These are phyloP conservation scores for Penicillium sp. DNA, from an alignment of 2,329 filamentous ascomycete species.

Conservation along the genomic window DNA sequence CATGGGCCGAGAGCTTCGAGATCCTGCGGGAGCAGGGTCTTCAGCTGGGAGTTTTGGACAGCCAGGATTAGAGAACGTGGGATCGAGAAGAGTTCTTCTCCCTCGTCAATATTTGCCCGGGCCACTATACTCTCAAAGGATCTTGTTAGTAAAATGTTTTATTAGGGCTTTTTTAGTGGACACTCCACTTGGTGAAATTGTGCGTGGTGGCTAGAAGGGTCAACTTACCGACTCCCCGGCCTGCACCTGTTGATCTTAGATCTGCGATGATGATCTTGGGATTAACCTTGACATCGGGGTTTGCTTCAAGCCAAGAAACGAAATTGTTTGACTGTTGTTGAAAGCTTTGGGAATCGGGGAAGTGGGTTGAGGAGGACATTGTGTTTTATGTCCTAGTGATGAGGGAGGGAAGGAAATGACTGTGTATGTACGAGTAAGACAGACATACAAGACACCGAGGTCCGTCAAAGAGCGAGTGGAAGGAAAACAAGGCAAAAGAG, in stretches of 20 bases:
- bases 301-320: conserved; percentile 52
- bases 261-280: conserved; percentile 56
- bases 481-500: conserved; percentile 8
- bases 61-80: conserved; percentile 67
- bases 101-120: conserved; percentile 61
- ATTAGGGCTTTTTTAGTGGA: conserved; percentile 8
- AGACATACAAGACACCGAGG: background rate
- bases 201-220: conserved; percentile 17
- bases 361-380: conserved; percentile 37
- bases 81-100: conserved; percentile 75
- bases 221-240: conserved; percentile 58
- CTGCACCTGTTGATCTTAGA: conserved; percentile 52
- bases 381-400: conserved; percentile 4
- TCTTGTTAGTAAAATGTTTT: conserved; percentile 22
- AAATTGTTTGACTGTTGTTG: conserved; percentile 49
- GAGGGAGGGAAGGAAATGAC: conserved; percentile 12
- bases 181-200: conserved; percentile 11
- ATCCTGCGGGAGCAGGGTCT: conserved; percentile 52
- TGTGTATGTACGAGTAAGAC: background rate
- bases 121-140: conserved; percentile 54
- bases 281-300: conserved; percentile 51
- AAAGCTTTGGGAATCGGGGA: conserved; percentile 37
- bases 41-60: conserved; percentile 65
- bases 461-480: conserved; percentile 5
- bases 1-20: conserved; percentile 49